Base-by-base conservation (phyloP, 2,329 filamentous ascomycete species). In the Fusarium sp. region DNA sequence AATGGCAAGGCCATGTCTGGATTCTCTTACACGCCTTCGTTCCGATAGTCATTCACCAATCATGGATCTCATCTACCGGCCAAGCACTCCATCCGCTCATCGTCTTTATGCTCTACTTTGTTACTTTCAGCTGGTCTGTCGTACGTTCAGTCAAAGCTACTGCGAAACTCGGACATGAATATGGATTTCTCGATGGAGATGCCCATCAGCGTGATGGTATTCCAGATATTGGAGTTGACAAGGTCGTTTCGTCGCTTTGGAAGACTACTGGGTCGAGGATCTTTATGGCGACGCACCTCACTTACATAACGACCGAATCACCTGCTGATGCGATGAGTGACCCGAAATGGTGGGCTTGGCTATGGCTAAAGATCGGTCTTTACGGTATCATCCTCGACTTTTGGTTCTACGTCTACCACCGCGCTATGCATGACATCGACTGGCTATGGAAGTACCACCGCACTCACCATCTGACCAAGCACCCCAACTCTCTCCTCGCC, bases 401-500 rank as follows among this genome's bases (percentile, higher is more conserved):
- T 20, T 70, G 67, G 67, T 70, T 70, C 23, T 70, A 70, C 26
- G 33, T 69, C 0, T 70, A 70, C 32, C 67, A 70, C 23, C 67
- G 67, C 17, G 67, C 67, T 27, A 70, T 70, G 67, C 67, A 70
- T 26, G 67, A 70, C 8, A 66, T 70, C 3, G 65, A 70, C 44
- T 20, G 32, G 15, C 17, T 70, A 12, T 70, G 67, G 67, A 69
- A 65, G 15, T 70, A 61, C 18, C 67, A 70, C 32, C 65, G 67
- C 26, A 70, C 65, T 13, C 67, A 70, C 32, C 67, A 70, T 41
- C 44, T 70, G 1, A 70, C 67, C 6, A 70, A 70, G 33, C 67
- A 70, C 6, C 67, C 67, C 11, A 70, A 70, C 5, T 33, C 67
- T 18, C 67, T 70, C 1, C 56, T 70, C 7, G 46, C 65, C 9